phyloP scores from a whole-genome alignment of 108 stramenopile genomes.

The Skeletonema potamos region DNA sequence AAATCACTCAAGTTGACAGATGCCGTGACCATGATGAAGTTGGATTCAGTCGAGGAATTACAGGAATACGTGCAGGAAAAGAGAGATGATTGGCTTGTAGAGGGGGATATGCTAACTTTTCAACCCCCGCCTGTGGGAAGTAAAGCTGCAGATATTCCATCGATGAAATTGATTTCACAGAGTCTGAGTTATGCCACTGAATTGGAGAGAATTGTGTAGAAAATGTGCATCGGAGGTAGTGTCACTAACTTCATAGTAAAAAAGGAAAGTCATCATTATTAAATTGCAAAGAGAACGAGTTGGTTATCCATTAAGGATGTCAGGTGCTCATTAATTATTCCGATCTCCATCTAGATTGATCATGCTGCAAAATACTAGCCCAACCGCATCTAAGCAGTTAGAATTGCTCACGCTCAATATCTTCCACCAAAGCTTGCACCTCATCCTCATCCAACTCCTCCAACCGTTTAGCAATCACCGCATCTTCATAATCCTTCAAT shows the following conservation, averaged over 20 bases:
- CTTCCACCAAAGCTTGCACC: conserved; percentile 88
- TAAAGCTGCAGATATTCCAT: conserved; percentile 76
- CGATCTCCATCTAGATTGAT: background rate
- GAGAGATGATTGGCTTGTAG: conserved; percentile 87
- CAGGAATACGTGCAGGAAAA: conserved; percentile 72
- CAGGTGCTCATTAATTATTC: no score
- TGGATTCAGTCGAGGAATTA: conserved; percentile 60
- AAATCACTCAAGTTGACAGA: conserved; percentile 63
- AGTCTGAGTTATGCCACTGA: conserved; percentile 88
- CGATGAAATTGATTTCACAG: conserved; percentile 80
- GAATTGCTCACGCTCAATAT: conserved; percentile 75
- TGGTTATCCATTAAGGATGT: no score
- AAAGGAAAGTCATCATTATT: background rate
- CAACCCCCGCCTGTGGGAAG: conserved; percentile 56
- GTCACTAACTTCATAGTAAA: background rate
- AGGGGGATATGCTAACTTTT: conserved; percentile 60
- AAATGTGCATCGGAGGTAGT: background rate
- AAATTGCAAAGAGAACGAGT: no score
- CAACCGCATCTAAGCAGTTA: no score
- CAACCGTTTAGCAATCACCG: conserved; percentile 94
- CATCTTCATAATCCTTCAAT: conserved; percentile 95
- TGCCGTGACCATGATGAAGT: conserved; percentile 82
- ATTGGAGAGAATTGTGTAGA: conserved; percentile 90
- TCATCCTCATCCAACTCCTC: conserved; percentile 96
- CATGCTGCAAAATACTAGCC: background rate